Evolutionary conservation across 805 yeast species (phyloP), one percentile per base, ranked within the genome.

Genomic region (Cyberlindnera subsufficiens): DNA sequence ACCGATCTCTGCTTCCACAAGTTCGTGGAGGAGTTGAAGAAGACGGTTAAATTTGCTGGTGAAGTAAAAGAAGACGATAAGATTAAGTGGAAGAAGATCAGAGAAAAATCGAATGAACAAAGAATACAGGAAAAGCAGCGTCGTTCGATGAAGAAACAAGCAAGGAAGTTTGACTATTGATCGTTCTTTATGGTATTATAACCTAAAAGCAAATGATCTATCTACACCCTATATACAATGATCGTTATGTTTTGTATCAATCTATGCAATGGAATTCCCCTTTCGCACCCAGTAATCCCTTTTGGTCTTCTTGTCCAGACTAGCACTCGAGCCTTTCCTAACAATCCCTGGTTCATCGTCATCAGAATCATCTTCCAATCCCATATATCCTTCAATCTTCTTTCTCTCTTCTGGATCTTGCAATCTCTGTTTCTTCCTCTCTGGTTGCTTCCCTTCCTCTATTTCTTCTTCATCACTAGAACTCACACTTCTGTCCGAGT

Each of bases 1-100:
- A 58, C 74, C 7, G 69, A 68, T 5, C 69, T 72, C 20, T 86
- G 95, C 50, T 75, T 77, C 45, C 61, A 63, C n/a, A 83, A 82
- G 56, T 67, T 86, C 11, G 63, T 75, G 4, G 51, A 61, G 2
- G 82, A 77, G 42, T 69, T 86, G 44, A 74, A 69, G 45, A 58
- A 59, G 1, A 59, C 60, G 1, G 75, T 75, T 1, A 62, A 60
- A 45, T 71, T 81, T 46, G 74, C 73, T 0, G 64, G 61, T 1
- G 85, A 78, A 39, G 61, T 69, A 1, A 66, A 70, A 17, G 69
- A 63, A 20, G 73, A 64, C n/a, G 64, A 77, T 40, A 46, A 66
- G 42, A 52, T 63, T 43, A 73, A 74, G 53, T 82, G 89, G 90
- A 61, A 62, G 8, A 59, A 60, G 6, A 60, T 66, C 17, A 51